Evolutionary conservation across 2,329 filamentous ascomycete species (phyloP).

Genomic region (Cordyceps fumosorosea): DNA sequence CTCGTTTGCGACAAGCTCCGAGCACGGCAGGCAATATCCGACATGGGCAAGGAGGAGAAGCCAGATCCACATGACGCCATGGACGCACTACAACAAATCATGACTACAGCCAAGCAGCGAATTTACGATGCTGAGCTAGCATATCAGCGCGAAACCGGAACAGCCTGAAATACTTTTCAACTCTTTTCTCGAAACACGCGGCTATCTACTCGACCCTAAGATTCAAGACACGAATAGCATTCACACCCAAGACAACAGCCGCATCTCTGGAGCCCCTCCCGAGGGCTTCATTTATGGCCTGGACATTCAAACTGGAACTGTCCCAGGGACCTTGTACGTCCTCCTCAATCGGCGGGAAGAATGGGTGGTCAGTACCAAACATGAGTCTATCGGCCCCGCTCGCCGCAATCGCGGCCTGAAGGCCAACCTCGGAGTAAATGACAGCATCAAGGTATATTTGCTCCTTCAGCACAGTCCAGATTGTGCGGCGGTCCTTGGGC

Average conservation of each 20-base stretch:
- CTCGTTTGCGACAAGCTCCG: slow-evolving; percentile 35
- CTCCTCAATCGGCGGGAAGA: slow-evolving; percentile 67
- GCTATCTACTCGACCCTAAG: slow-evolving; percentile 20
- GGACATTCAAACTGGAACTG: slow-evolving; percentile 51
- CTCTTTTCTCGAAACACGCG: not conserved
- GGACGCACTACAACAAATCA: slow-evolving; percentile 22
- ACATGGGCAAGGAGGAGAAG: slow-evolving; percentile 23
- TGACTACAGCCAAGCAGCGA: slow-evolving; percentile 25
- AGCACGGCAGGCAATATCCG: slow-evolving; percentile 31
- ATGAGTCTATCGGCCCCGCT: slow-evolving; percentile 63
- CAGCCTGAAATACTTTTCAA: slow-evolving; percentile 12
- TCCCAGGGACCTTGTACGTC: slow-evolving; percentile 62
- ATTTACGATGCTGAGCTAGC: slow-evolving; percentile 33
- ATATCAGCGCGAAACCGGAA: slow-evolving; percentile 25
- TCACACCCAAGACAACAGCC: slow-evolving; percentile 51
- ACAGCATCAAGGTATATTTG: slow-evolving; percentile 89
- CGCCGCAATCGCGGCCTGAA: slow-evolving; percentile 64
- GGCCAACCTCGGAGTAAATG: slow-evolving; percentile 68
- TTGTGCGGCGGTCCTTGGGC: slow-evolving; percentile 38
- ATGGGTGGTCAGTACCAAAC: slow-evolving; percentile 79
- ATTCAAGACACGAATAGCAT: slow-evolving; percentile 48
- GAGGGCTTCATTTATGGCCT: slow-evolving; percentile 48
- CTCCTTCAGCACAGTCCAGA: slow-evolving; percentile 53
- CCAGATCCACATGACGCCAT: slow-evolving; percentile 17
- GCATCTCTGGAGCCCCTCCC: slow-evolving; percentile 38